Percentiles rank a stretch among this genome's conserved stretches.
These are phyloP conservation scores for Pugionium cornutum DNA, from an alignment of 345 rosid species.

Conservation along the genomic window DNA sequence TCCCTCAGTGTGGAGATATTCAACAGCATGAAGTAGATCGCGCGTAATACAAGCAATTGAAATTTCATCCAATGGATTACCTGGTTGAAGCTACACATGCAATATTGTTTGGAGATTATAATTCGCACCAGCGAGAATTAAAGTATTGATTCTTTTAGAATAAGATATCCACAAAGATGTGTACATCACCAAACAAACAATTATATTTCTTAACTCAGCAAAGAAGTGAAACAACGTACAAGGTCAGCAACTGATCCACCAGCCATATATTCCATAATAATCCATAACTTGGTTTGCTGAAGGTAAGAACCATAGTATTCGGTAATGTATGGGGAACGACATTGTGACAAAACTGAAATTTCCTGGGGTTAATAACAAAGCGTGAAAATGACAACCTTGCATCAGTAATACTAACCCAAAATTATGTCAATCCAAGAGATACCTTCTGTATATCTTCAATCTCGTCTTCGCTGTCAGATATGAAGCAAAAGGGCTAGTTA, in stretches of 20 bases:
- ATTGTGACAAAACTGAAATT: slow-evolving; percentile 93
- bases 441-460: slow-evolving; percentile 99
- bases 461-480: slow-evolving; percentile 85
- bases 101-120: slow-evolving; percentile 11
- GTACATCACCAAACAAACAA: slow-evolving; percentile 20
- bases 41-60: slow-evolving; percentile 92
- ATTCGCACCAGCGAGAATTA: slow-evolving; percentile 14
- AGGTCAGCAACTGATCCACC: slow-evolving; percentile 99
- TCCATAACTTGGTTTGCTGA: slow-evolving; percentile 96
- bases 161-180: slow-evolving; percentile 13
- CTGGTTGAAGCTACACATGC: slow-evolving; percentile 82
- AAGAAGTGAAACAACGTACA: slow-evolving; percentile 59
- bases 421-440: slow-evolving; percentile 31
- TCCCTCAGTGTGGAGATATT: slow-evolving; percentile 91
- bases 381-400: slow-evolving; percentile 36
- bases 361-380: slow-evolving; percentile 56
- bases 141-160: neutral
- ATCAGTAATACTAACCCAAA: slow-evolving; percentile 10
- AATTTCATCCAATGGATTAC: slow-evolving; percentile 85
- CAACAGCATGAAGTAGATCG: slow-evolving; percentile 95
- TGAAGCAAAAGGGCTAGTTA: slow-evolving; percentile 34
- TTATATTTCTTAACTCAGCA: slow-evolving; percentile 18
- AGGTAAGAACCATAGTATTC: slow-evolving; percentile 97
- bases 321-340: slow-evolving; percentile 93
- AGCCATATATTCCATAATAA: slow-evolving; percentile 99